A percentile compares a stretch with the other conserved stretches of the same genome.
phyloP scores from a whole-genome alignment of 768 basidiomycete genomes.

The Rhodocollybia butyracea region DNA sequence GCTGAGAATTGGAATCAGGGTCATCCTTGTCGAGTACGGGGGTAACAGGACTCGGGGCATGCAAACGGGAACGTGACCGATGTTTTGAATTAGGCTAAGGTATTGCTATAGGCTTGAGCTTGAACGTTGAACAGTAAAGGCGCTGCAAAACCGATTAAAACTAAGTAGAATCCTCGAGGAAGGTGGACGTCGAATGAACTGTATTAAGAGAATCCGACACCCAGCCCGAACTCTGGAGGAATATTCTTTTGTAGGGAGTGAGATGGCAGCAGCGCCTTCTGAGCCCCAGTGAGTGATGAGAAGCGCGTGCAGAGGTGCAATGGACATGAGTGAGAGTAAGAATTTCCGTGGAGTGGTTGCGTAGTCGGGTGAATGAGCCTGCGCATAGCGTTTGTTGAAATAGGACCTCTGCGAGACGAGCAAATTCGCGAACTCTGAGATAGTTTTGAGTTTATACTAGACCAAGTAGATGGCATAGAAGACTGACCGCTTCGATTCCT shows the following conservation, averaged over 20 bases:
- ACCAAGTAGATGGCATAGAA: conserved; percentile 9
- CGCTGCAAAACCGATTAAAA: too few relatives aligned
- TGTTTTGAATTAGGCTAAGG: neutral
- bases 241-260: conserved; percentile 80
- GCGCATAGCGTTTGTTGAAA: conserved; percentile 77
- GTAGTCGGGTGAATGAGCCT: conserved; percentile 55
- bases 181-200: too few relatives aligned
- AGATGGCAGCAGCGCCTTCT: conserved; percentile 78
- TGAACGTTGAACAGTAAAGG: conserved; percentile 40
- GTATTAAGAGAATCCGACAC: conserved; percentile 50
- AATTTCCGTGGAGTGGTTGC: conserved; percentile 71
- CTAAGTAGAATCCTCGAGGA: too few relatives aligned
- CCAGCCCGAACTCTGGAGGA: conserved; percentile 86
- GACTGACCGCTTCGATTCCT: conserved; percentile 72
- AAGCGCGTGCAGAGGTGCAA: conserved; percentile 69
- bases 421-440: neutral
- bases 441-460: neutral
- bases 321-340: conserved; percentile 65
- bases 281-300: conserved; percentile 81
- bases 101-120: conserved; percentile 16
- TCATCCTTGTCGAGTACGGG: conserved; percentile 33
- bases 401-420: conserved; percentile 75
- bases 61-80: conserved; percentile 5
- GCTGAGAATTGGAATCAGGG: conserved; percentile 58
- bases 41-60: neutral